Evolutionary conservation across 805 yeast species (phyloP).

Genomic region (Pichia gijzeniarum): DNA sequence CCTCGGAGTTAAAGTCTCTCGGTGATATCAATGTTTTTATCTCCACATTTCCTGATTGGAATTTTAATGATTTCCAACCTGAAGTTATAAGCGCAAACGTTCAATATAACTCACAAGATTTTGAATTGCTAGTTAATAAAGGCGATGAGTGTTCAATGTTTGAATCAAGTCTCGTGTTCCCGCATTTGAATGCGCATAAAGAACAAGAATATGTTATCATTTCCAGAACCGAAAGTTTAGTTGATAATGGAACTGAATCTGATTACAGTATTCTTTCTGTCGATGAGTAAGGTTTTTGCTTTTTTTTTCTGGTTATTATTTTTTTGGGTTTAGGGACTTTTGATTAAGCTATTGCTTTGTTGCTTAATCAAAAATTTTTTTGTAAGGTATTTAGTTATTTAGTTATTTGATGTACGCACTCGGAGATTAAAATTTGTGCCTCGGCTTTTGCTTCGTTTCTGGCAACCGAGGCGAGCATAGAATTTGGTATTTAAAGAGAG

Average conservation of each 20-base stretch:
- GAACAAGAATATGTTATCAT: slow-evolving; percentile 7
- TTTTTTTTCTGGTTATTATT: neutral
- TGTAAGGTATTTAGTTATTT: too few relatives aligned
- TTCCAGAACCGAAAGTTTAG: slow-evolving; percentile 1
- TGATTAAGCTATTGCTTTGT: too few relatives aligned
- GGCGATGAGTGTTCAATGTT: neutral
- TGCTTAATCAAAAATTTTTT: too few relatives aligned
- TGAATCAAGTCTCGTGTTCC: neutral
- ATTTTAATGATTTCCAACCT: neutral
- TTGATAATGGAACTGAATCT: neutral
- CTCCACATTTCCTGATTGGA: slow-evolving; percentile 5
- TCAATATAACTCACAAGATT: slow-evolving; percentile 5
- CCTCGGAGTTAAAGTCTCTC: too few relatives aligned
- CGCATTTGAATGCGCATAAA: neutral
- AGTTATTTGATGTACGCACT: too few relatives aligned
- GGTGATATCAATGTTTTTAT: too few relatives aligned
- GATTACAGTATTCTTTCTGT: slow-evolving; percentile 8
- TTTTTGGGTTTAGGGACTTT: too few relatives aligned
- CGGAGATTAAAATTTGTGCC: too few relatives aligned
- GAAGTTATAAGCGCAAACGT: neutral
- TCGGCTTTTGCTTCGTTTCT: too few relatives aligned
- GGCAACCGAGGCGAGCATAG: too few relatives aligned
- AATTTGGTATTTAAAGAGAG: too few relatives aligned
- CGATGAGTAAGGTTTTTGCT: neutral
- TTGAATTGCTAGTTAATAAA: too few relatives aligned